A percentile compares a stretch with the other conserved stretches of the same genome.
phyloP scores from a whole-genome alignment of 441 rosid species.

The Macaranga tanarius region DNA sequence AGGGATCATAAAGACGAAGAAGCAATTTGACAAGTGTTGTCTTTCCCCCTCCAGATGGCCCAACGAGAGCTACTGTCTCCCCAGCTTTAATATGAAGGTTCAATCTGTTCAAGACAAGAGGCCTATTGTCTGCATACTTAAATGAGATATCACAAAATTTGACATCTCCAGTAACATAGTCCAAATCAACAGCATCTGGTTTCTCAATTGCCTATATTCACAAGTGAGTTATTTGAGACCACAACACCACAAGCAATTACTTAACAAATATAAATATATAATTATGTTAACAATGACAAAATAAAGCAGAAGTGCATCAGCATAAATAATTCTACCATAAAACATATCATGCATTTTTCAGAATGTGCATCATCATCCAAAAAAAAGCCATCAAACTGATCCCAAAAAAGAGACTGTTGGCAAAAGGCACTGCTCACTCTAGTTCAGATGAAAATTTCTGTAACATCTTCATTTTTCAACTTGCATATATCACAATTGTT shows the following conservation, averaged over 20 bases:
- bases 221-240: conserved; percentile 21
- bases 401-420: neutral
- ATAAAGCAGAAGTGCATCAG: neutral
- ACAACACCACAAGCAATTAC: neutral
- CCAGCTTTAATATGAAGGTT: conserved; percentile 85
- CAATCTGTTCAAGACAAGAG: conserved; percentile 58
- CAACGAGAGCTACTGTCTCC: conserved; percentile 85
- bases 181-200: conserved; percentile 54
- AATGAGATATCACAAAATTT: conserved; percentile 67
- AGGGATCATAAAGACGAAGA: conserved; percentile 85
- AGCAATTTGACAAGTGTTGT: conserved; percentile 86
- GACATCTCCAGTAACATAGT: conserved; percentile 64
- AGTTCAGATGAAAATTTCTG: neutral
- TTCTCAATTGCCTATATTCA: conserved; percentile 60
- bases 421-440: conserved; percentile 2
- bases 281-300: neutral
- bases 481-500: neutral
- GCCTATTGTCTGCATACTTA: conserved; percentile 50
- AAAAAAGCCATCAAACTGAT: too few species aligned
- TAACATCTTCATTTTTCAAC: neutral
- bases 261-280: neutral
- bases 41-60: conserved; percentile 98
- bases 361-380: too few species aligned
- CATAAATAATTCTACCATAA: too few species aligned
- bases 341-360: too few species aligned